Evolutionary conservation across 192 early-diverging fungal genomes (phyloP).

Genomic region (Radiomyces spectabilis): DNA sequence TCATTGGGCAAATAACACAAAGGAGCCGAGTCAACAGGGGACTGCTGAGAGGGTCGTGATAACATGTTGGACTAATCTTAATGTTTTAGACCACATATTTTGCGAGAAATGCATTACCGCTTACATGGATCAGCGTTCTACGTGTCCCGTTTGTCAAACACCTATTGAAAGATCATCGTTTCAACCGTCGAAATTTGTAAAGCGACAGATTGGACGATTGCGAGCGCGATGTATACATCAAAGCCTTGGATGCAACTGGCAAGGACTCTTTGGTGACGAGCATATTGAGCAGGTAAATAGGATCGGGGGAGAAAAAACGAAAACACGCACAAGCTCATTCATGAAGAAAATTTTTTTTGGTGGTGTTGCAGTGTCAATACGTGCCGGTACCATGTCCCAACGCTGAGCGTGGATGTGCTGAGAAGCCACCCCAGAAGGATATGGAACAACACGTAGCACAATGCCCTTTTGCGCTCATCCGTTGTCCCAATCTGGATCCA

Average conservation of each 20-base stretch:
- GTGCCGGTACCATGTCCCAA: slow-evolving; percentile 19
- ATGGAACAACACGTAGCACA: slow-evolving; percentile 7
- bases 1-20: neutral
- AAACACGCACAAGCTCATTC: neutral
- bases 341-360: neutral
- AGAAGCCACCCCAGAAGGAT: neutral
- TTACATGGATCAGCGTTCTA: neutral
- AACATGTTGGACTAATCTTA: neutral
- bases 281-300: slow-evolving; percentile 5
- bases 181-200: slow-evolving; percentile 28
- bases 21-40: neutral
- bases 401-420: slow-evolving; percentile 16
- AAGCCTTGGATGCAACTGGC: slow-evolving; percentile 17
- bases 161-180: slow-evolving; percentile 1
- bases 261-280: slow-evolving; percentile 14
- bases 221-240: slow-evolving; percentile 11
- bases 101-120: slow-evolving; percentile 7
- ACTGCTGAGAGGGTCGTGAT: neutral
- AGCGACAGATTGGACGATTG: slow-evolving; percentile 20
- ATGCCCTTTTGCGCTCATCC: slow-evolving; percentile 13
- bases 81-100: slow-evolving; percentile 20
- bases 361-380: slow-evolving; percentile 11
- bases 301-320: neutral
- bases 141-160: slow-evolving; percentile 12
- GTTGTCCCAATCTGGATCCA: slow-evolving; percentile 16